These are phyloP conservation scores for Phytophthora idaei DNA, from an alignment of 352 stramenopile genomes.

Conservation along the genomic window DNA sequence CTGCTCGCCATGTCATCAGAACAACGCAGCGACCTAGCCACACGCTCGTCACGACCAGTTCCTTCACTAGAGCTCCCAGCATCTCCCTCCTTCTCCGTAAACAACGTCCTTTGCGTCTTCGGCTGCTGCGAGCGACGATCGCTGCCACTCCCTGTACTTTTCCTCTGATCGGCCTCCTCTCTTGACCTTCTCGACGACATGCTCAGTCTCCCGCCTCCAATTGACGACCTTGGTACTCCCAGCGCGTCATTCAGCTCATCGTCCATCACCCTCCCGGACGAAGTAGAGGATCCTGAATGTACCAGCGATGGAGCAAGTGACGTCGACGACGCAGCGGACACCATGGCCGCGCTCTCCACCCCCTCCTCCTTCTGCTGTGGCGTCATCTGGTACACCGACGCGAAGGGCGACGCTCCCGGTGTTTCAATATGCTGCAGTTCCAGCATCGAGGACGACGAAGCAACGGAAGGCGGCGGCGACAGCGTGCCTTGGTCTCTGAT, in stretches of 20 bases:
- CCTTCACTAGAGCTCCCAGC: not conserved
- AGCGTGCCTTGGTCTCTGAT: constrained; percentile 4
- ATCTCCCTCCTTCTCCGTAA: constrained; percentile 13
- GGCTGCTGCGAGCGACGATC: constrained; percentile 7
- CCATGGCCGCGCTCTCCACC: constrained; percentile 10
- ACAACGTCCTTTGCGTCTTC: constrained; percentile 18
- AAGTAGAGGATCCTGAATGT: constrained; percentile 16
- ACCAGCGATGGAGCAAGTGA: constrained; percentile 10
- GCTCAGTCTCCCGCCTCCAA: not conserved
- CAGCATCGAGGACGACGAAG: constrained; percentile 11
- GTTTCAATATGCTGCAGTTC: constrained; percentile 10
- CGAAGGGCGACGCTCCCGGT: not conserved
- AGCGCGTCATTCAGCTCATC: constrained; percentile 67
- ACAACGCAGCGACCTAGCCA: not conserved
- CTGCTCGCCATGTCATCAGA: constrained; percentile 1
- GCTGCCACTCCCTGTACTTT: not conserved
- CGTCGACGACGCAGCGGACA: constrained; percentile 38
- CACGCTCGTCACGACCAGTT: not conserved
- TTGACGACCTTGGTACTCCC: constrained; percentile 33
- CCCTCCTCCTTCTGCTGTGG: constrained; percentile 21
- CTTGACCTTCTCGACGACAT: constrained; percentile 8
- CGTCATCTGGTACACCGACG: constrained; percentile 13
- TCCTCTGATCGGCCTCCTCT: constrained; percentile 1
- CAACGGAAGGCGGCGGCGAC: constrained; percentile 4
- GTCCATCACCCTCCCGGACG: constrained; percentile 38